Evolutionary conservation across 208 protist genomes (phyloP), one percentile per base, ranked within the genome.

Genomic region (Leishmania turanica): DNA sequence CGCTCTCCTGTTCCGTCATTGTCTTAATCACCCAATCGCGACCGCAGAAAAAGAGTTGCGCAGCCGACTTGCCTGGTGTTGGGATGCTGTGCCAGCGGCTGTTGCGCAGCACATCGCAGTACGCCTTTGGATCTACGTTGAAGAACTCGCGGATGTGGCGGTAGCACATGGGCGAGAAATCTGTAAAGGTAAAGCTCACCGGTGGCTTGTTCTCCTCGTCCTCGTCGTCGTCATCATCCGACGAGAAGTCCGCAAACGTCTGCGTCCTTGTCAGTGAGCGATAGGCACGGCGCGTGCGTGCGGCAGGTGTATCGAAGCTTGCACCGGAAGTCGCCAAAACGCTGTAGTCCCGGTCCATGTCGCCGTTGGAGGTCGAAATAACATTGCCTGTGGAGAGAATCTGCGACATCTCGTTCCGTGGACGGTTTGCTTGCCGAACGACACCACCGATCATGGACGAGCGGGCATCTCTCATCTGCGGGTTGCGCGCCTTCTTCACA

Each of bases 1-100:
- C 80, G 75, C 90, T 96, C 87, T 99, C 97, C 75, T 90, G 78
- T 27, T 89, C 84, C 19, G 88, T 98, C 95, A 98, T 98, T 24
- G 95, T 99, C 87, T 99, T 99, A 78, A 99, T 95, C 49, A 99
- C 92, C 91, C 93, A 99, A 85, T 97, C 88, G 15, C 92, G 90
- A 17, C 93, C 95, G 66, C 95, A 98, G 85, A 98, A 99, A 82
- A 97, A 99, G 15, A 99, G 88, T 60, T 95, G 92, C 11, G 96
- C 92, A 21, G 89, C 89, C 3, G 93, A 97, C 87, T 98, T 98
- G 71, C 95, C 96, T 0, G 96, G 93, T 0, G 95, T 97, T 5
- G 93, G 93, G 60, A 96, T 94, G 85, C 95, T 98, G 75, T 93
- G 91, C 93, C 96, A 98, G 62, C 85, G 83, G 60, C 92, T 96